Percentiles rank a stretch among this genome's conserved stretches.
phyloP scores from a whole-genome alignment of 179 eudicot species.

The Sideroxylon spinosum region DNA sequence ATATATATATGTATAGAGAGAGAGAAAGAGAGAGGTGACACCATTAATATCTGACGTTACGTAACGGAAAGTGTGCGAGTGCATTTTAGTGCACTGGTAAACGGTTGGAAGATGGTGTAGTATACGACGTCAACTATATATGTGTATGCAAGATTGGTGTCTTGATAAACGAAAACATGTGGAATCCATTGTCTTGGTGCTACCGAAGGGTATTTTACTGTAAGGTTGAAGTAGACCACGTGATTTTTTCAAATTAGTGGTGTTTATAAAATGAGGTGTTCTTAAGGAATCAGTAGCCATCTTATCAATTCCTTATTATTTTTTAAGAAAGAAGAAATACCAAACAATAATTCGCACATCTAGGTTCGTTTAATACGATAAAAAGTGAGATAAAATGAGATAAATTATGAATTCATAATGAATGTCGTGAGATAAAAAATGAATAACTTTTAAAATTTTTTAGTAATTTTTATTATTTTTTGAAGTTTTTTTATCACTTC shows the following conservation, averaged over 20 bases:
- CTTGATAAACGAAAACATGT: background rate
- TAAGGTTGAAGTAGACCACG: background rate
- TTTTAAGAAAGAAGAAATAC: no score
- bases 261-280: background rate
- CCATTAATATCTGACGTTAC: slow-evolving; percentile 17
- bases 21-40: slow-evolving; percentile 2
- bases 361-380: no score
- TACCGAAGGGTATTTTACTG: background rate
- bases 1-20: background rate
- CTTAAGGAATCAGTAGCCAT: slow-evolving; percentile 2
- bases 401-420: no score
- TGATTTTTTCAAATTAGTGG: background rate
- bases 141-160: background rate
- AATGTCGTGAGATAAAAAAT: no score
- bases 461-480: no score
- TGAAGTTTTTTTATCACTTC: no score
- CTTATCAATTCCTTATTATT: background rate
- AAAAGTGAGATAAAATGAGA: no score
- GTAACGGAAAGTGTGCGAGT: slow-evolving; percentile 5
- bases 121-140: background rate
- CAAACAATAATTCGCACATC: no score
- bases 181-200: slow-evolving; percentile 3
- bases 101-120: background rate
- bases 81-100: no score
- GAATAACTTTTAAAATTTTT: no score